Base-by-base conservation (phyloP, 2,329 filamentous ascomycete genomes). In the Lithohypha guttulata region DNA sequence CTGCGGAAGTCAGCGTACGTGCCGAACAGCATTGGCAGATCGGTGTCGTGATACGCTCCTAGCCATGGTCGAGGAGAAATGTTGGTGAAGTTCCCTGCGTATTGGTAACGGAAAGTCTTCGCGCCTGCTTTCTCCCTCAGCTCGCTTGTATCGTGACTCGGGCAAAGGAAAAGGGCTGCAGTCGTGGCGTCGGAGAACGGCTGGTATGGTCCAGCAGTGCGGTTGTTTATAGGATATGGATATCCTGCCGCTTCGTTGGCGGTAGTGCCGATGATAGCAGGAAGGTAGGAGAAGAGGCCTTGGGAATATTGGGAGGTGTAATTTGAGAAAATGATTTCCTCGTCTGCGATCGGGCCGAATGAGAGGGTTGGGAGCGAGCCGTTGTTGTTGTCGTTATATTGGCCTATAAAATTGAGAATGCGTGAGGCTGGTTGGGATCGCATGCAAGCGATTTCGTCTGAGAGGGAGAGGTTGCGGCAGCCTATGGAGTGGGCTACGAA, bases 71-170 rank as follows among this genome's bases (percentile, higher is more conserved):
- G 50, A 0, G 58, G 58, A 10, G 56, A 55, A 34, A 65, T 55
- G 42, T 67, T 66, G 14, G 59, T 51, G 46, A 63, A 66, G 38
- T 61, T 59, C 34, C 62, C 63, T 2, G 55, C 54, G 44, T 62
- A 64, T 31, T 57, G 51, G 47, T 62, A 65, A 14, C 62, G 59
- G 45, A 58, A 65, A 1, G 53, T 43, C 8, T 5, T 18, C 14
- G 5, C 29, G 11, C 52, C 53, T 20, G 49, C 42, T 9, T 34
- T 46, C 48, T 51, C 56, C 36, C 45, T 57, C 33, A 49, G 51
- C 21, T 38, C 49, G 22, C 50, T 55, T 9, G 53, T 52, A 39
- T 54, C 46, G 15, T 45, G 50, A 2, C 51, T 50, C 5, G 54
- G 52, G 39, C 58, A 62, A 27, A 57, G 48, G 39, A 52, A 53